Percentiles rank a stretch among this genome's conserved stretches.
Evolutionary conservation across 2,329 filamentous ascomycete species (phyloP).

Genomic region (Diaporthe amygdali): DNA sequence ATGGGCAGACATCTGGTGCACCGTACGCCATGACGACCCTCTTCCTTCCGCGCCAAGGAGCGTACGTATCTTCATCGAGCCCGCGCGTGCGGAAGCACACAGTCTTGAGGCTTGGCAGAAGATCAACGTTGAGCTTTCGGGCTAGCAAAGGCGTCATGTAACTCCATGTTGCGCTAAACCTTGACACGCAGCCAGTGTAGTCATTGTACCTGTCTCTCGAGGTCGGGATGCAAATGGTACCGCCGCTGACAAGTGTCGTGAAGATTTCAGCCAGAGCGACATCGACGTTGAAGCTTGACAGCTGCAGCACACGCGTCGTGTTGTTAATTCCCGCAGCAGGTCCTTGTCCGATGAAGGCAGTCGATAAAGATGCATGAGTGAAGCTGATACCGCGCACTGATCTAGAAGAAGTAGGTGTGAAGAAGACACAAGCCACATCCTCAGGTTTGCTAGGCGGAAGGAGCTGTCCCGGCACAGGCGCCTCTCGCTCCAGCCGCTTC

Average conservation of each 20-base stretch:
- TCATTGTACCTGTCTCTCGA: slow-evolving; percentile 54
- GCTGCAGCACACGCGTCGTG: slow-evolving; percentile 62
- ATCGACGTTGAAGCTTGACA: slow-evolving; percentile 62
- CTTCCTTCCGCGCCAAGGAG: slow-evolving; percentile 50
- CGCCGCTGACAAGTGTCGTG: slow-evolving; percentile 59
- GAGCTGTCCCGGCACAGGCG: slow-evolving; percentile 25
- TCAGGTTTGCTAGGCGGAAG: slow-evolving; percentile 40
- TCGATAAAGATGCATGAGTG: slow-evolving; percentile 63
- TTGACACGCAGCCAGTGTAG: slow-evolving; percentile 53
- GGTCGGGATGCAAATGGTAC: slow-evolving; percentile 63
- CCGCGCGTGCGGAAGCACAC: slow-evolving; percentile 54
- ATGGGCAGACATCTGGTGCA: slow-evolving; percentile 54
- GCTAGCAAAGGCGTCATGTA: slow-evolving; percentile 67
- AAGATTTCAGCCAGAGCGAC: slow-evolving; percentile 59
- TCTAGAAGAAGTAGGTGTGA: slow-evolving; percentile 62
- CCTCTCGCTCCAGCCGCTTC: slow-evolving; percentile 24
- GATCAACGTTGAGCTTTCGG: slow-evolving; percentile 43
- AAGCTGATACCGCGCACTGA: slow-evolving; percentile 67
- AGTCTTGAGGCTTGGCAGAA: slow-evolving; percentile 43
- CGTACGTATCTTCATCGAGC: slow-evolving; percentile 55
- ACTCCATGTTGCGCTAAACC: slow-evolving; percentile 56
- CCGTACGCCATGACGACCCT: slow-evolving; percentile 58
- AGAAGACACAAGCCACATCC: slow-evolving; percentile 65
- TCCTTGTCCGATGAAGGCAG: slow-evolving; percentile 56
- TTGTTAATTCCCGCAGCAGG: slow-evolving; percentile 53